Conservation (phyloP, 768 basidiomycete genomes). For the Sarcodon aspratus region DNA sequence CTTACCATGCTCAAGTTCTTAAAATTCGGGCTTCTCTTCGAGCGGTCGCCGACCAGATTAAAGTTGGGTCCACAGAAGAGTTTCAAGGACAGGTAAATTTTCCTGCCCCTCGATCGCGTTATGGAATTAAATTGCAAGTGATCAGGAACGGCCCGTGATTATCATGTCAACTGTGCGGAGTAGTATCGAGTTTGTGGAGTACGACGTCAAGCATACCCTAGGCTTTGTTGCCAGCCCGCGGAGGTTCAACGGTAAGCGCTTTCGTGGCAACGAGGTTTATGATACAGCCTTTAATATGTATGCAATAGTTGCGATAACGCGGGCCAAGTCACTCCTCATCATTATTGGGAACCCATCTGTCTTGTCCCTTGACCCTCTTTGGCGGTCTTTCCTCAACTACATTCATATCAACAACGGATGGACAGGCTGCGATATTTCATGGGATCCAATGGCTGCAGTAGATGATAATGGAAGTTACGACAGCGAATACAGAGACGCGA, state of each 20-base stretch:
- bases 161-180: constrained; percentile 29
- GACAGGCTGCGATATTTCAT: constrained; percentile 26
- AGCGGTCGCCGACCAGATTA: constrained; percentile 22
- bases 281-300: neutral
- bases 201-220: constrained; percentile 16
- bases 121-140: neutral
- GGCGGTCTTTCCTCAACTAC: constrained; percentile 51
- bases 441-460: constrained; percentile 6
- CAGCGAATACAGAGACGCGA: constrained; percentile 13
- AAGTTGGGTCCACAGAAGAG: constrained; percentile 57
- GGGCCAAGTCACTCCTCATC: constrained; percentile 52
- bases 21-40: constrained; percentile 32
- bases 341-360: constrained; percentile 50
- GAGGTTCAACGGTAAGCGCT: constrained; percentile 15
- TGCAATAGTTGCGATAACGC: constrained; percentile 47
- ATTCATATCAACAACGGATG: constrained; percentile 39
- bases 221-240: constrained; percentile 22
- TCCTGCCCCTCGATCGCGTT: neutral
- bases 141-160: constrained; percentile 26
- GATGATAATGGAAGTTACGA: neutral
- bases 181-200: constrained; percentile 15
- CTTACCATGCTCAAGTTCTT: constrained; percentile 48
- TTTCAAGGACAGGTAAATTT: constrained; percentile 47
- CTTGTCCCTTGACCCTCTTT: constrained; percentile 45
- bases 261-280: constrained; percentile 31